Conservation (phyloP, 331 rosid species). For the Rosa hybrid region DNA sequence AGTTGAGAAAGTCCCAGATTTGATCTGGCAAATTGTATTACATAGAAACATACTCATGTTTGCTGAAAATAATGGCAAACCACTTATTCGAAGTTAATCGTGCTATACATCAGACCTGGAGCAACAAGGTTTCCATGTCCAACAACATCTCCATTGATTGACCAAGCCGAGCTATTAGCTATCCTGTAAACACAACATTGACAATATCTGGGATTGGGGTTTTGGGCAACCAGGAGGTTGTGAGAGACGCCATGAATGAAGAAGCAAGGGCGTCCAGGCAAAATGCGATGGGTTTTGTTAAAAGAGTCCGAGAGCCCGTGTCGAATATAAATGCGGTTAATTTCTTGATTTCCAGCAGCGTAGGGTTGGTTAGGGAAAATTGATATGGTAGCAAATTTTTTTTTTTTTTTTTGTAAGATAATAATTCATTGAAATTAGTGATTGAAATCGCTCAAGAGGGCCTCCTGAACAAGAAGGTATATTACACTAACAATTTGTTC, state of each 20-base stretch:
- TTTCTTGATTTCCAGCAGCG: too few relatives aligned
- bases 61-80: neutral
- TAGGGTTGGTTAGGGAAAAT: too few relatives aligned
- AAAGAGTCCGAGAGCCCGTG: neutral
- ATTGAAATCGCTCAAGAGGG: too few relatives aligned
- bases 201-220: slow-evolving; percentile 56
- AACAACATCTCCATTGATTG: neutral
- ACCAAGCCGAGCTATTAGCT: neutral
- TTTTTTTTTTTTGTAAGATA: too few relatives aligned
- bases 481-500: too few relatives aligned
- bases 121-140: neutral
- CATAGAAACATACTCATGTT: neutral
- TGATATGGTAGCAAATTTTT: too few relatives aligned
- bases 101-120: neutral
- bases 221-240: slow-evolving; percentile 36
- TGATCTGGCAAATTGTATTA: neutral
- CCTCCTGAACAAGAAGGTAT: too few relatives aligned
- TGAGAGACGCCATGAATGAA: slow-evolving; percentile 42
- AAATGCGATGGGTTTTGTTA: neutral
- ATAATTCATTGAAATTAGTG: too few relatives aligned
- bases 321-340: too few relatives aligned
- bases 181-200: slow-evolving; percentile 53
- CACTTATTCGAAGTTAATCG: neutral
- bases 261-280: slow-evolving; percentile 13
- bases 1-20: neutral